Evolutionary conservation across 352 stramenopile species (phyloP), one percentile per base, ranked within the genome.

Genomic region (Blastocystis sp.): DNA sequence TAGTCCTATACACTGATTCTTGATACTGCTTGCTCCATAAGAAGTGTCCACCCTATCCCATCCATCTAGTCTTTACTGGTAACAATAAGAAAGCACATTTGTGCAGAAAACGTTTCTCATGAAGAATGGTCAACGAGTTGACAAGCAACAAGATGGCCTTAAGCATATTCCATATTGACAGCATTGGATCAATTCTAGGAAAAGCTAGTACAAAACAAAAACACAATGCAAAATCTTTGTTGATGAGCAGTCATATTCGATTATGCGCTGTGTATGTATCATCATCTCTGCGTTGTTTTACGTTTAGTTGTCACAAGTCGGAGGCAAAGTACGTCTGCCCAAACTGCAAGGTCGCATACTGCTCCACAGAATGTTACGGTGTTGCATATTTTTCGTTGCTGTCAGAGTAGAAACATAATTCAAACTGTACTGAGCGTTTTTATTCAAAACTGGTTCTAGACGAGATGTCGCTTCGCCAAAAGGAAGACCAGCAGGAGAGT

Each of bases 121-220:
- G 93, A 69, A 95, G 91, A 79, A 95, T 95, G 87, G 93, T 94
- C 75, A 95, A 92, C 43, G 93, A 93, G 90, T 95, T 95, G 6
- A 93, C 94, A 69, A 95, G 93, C 90, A 95, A 77, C 76, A 95
- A 90, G 55, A 93, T 95, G 90, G 93, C 93, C 45, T 95, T 92
- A 90, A 95, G 92, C 89, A 95, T 94, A 90, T 95, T 94, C 93
- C 93, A 95, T 76, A 95, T 90, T 64, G 94, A 93, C 68, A 93
- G 92, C 93, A 95, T 95, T 7, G 11, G 13, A 80, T 68, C 18
- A 18, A 20, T 63, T 59, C 50, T 18, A 47, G 9, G 29, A 43
- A 9, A 73, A n/a, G 15, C 9, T n/a, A 68, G n/a, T 20, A 50
- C 23, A 73, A 18, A 15, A 53, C 11, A 73, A 73, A 34, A 59